Conservation (phyloP, 176 grass and related monocot genomes). For the Rhynchospora pubera region DNA sequence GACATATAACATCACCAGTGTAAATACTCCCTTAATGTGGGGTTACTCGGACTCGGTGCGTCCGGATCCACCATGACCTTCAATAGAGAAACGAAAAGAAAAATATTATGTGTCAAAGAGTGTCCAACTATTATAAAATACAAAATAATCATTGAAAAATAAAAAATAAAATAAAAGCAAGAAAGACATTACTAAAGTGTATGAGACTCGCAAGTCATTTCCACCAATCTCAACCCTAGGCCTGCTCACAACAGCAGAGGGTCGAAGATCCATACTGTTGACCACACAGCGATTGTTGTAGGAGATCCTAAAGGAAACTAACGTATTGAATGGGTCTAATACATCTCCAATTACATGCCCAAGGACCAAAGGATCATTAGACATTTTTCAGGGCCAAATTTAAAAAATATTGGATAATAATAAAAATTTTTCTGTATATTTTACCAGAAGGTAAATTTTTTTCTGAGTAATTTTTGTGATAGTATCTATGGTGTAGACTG, state of each 20-base stretch:
- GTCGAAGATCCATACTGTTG: conserved; percentile 49
- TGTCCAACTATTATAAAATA: not conserved
- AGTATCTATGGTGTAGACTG: not conserved
- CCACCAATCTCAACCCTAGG: conserved; percentile 59
- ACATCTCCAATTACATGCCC: conserved; percentile 60
- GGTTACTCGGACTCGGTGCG: conserved; percentile 77
- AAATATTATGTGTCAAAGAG: not conserved
- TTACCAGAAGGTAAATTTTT: not conserved
- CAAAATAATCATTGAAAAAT: not conserved
- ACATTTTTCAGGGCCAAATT: conserved; percentile 26
- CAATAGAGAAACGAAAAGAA: not conserved
- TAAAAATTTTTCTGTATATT: not conserved
- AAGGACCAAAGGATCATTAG: conserved; percentile 52
- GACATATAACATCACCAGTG: conserved; percentile 56
- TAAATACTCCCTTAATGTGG: conserved; percentile 70
- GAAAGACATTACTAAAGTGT: conserved; percentile 52
- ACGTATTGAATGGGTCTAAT: conserved; percentile 50
- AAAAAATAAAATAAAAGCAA: not conserved
- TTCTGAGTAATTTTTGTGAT: not conserved
- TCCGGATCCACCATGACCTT: conserved; percentile 94
- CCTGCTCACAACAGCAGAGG: conserved; percentile 18
- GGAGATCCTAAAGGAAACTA: conserved; percentile 31
- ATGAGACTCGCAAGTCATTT: conserved; percentile 37
- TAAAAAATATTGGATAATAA: not conserved
- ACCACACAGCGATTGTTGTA: conserved; percentile 38